Evolutionary conservation across 768 basidiomycete genomes (phyloP).

Genomic region (Tubosaeta sp.): DNA sequence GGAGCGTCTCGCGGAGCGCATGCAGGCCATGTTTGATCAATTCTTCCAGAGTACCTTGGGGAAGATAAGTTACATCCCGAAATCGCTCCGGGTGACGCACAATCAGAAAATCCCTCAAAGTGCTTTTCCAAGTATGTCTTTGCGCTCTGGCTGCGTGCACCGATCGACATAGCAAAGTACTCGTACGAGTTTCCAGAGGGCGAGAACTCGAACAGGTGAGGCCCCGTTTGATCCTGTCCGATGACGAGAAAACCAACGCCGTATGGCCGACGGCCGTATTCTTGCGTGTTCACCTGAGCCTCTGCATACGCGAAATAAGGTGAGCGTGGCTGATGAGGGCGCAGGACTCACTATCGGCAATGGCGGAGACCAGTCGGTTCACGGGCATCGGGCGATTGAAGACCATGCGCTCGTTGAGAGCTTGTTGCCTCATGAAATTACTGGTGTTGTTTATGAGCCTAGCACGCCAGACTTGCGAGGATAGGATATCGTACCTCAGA

Average conservation of each 20-base stretch:
- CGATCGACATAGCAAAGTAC: slow-evolving; percentile 98
- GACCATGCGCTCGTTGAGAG: slow-evolving; percentile 91
- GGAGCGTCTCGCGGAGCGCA: slow-evolving; percentile 92
- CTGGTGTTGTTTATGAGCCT: slow-evolving; percentile 37
- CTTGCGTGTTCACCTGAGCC: slow-evolving; percentile 98
- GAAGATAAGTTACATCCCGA: not conserved
- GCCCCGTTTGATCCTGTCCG: slow-evolving; percentile 93
- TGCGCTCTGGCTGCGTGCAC: slow-evolving; percentile 95
- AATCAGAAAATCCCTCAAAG: slow-evolving; percentile 80
- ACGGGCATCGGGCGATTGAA: slow-evolving; percentile 95
- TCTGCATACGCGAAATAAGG: slow-evolving; percentile 44
- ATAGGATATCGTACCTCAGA: slow-evolving; percentile 55
- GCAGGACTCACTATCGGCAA: slow-evolving; percentile 82
- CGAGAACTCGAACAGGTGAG: slow-evolving; percentile 97
- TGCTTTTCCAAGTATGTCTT: slow-evolving; percentile 98
- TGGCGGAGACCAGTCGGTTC: slow-evolving; percentile 85
- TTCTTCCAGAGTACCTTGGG: slow-evolving; percentile 74
- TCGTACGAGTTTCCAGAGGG: slow-evolving; percentile 97
- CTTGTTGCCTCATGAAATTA: slow-evolving; percentile 99
- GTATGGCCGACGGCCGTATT: slow-evolving; percentile 95
- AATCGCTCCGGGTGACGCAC: slow-evolving; percentile 44
- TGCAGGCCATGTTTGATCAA: slow-evolving; percentile 91
- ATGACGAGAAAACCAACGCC: slow-evolving; percentile 99
- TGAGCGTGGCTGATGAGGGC: not conserved
- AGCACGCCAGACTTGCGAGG: not conserved